Evolutionary conservation across 129 eudicot species (phyloP), one percentile per base, ranked within the genome.

Genomic region (Silybum marianum): DNA sequence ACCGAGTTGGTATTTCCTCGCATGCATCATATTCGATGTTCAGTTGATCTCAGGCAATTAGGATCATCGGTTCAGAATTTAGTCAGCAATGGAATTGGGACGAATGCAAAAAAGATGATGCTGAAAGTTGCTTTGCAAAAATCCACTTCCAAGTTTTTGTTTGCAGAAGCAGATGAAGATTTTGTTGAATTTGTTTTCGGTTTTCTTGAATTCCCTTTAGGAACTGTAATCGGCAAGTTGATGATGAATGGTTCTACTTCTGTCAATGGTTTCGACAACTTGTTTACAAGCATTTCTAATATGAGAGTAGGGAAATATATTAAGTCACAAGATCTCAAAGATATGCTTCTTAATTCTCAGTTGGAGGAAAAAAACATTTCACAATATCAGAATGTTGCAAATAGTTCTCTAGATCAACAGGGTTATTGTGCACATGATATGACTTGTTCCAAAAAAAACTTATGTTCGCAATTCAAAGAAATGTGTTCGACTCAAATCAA

Each of bases 161-260:
- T 75, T 79, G 85, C 79, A 13, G 74, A 78, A 62, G 87, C 87
- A 0, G 54, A 42, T 51, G 84, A 84, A 14, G 90, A 87, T 70
- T 84, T 89, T 48, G 77, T 65, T 1, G 88, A 86, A n/a, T 84
- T 83, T 34, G 69, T 86, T 6, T 88, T 88, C 8, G 78, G 82
- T 11, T 54, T 86, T 25, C 72, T 86, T 9, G 72, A 80, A 0
- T 72, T 86, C 22, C 85, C 90, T 12, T 32, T 89, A 34, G 88
- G 81, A 46, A 48, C 44, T 4, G 28, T 86, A 30, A 14, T 78
- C 9, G 78, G 73, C n/a, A 82, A 82, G 34, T 78, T 78, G 69
- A 25, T 66, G 69, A 25, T 72, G 66, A 82, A 40, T 12, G 80
- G 85, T 2, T 6, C 28, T 11, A 32, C 25, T 66, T 2, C 25